Evolutionary conservation across 1,284 basidiomycete species (phyloP).

Genomic region (Ceratobasidium sp.): DNA sequence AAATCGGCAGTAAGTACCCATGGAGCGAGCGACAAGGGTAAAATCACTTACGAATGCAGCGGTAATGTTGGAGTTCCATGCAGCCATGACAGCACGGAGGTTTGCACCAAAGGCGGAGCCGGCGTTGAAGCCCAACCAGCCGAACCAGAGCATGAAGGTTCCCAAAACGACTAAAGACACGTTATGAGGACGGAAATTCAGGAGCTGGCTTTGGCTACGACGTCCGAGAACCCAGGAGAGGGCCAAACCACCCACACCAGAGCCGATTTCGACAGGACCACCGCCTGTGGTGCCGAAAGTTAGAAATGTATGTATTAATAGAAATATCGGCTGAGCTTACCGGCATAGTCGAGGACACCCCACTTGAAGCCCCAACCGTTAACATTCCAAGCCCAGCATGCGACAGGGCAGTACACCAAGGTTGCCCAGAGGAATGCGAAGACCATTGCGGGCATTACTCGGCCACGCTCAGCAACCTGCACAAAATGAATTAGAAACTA

Average conservation of each 20-base stretch:
- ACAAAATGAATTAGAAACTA: slow-evolving; percentile 57
- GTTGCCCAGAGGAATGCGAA: slow-evolving; percentile 90
- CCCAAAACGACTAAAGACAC: slow-evolving; percentile 90
- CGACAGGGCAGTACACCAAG: slow-evolving; percentile 83
- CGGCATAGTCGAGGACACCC: slow-evolving; percentile 89
- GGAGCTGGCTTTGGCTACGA: slow-evolving; percentile 79
- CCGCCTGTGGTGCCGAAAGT: slow-evolving; percentile 66
- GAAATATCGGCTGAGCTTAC: slow-evolving; percentile 52
- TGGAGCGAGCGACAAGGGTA: slow-evolving; percentile 69
- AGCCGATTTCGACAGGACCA: slow-evolving; percentile 93
- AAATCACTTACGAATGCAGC: slow-evolving; percentile 73
- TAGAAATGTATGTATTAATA: slow-evolving; percentile 3
- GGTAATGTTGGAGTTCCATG: slow-evolving; percentile 89
- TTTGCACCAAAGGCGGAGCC: slow-evolving; percentile 90
- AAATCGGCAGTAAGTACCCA: slow-evolving; percentile 86
- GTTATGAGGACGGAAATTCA: slow-evolving; percentile 94
- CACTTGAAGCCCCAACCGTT: slow-evolving; percentile 91
- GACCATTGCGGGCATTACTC: slow-evolving; percentile 87
- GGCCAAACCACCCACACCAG: slow-evolving; percentile 86
- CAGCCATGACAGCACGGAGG: slow-evolving; percentile 84
- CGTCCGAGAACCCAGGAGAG: slow-evolving; percentile 86
- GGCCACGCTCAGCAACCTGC: slow-evolving; percentile 86
- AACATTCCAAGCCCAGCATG: slow-evolving; percentile 78
- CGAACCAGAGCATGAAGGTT: slow-evolving; percentile 91
- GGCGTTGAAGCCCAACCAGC: slow-evolving; percentile 66